Evolutionary conservation across 176 grass and related monocot genomes (phyloP).

Genomic region (Zoysia japonica): DNA sequence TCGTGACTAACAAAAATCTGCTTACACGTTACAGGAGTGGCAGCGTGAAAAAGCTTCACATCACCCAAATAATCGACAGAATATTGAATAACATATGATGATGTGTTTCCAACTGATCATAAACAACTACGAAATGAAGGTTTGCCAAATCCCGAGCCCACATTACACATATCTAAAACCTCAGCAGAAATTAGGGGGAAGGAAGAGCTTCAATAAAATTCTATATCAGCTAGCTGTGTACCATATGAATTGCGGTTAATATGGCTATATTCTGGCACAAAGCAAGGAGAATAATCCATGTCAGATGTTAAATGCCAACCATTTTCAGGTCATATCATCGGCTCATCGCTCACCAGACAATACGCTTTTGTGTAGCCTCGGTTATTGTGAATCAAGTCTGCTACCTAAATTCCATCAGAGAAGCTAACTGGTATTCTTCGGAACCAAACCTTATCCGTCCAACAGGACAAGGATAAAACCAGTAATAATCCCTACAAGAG

Average conservation of each 20-base stretch:
- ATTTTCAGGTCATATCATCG: neutral
- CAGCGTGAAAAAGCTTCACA: neutral
- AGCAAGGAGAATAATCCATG: neutral
- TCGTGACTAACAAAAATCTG: neutral
- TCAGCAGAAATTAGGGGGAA: neutral
- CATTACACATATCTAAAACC: constrained; percentile 3
- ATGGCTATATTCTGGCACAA: neutral
- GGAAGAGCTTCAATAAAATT: neutral
- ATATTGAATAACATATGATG: neutral
- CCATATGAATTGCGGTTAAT: neutral
- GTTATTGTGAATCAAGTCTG: neutral
- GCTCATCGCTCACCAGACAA: neutral
- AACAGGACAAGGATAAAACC: neutral
- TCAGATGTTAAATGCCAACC: constrained; percentile 13
- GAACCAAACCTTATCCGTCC: neutral
- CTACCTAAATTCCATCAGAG: neutral
- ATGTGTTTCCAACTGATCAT: constrained; percentile 4
- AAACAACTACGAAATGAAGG: constrained; percentile 3
- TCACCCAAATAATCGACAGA: neutral
- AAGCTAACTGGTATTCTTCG: neutral
- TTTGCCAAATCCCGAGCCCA: neutral
- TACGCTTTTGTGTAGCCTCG: neutral
- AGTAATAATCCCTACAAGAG: neutral
- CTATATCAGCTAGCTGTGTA: neutral
- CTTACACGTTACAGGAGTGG: neutral